A percentile compares a stretch with the other conserved stretches of the same genome.
Evolutionary conservation across 2,329 filamentous ascomycete species (phyloP).

Genomic region (Phaeosphaeria sp.): DNA sequence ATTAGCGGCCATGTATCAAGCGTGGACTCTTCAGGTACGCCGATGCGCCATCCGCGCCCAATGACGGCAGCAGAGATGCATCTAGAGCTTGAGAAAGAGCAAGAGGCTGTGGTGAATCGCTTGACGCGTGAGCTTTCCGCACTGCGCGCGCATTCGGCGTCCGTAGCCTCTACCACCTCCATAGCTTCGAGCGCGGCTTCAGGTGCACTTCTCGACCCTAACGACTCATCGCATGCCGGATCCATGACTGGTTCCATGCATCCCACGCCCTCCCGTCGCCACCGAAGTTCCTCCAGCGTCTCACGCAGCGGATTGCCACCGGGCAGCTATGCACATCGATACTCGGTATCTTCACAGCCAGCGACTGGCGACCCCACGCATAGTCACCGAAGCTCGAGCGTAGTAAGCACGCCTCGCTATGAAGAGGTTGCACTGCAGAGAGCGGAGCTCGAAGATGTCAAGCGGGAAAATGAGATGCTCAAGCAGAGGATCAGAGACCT

Average conservation of each 20-base stretch:
- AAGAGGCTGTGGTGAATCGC: slow-evolving; percentile 94
- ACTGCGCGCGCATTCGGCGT: slow-evolving; percentile 73
- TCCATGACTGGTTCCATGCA: slow-evolving; percentile 56
- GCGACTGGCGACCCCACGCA: slow-evolving; percentile 28
- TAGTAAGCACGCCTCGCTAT: slow-evolving; percentile 48
- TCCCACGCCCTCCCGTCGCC: slow-evolving; percentile 61
- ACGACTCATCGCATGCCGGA: slow-evolving; percentile 53
- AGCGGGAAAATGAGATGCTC: slow-evolving; percentile 57
- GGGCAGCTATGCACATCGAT: slow-evolving; percentile 33
- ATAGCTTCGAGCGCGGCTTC: slow-evolving; percentile 60
- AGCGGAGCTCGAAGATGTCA: slow-evolving; percentile 57
- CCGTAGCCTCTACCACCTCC: slow-evolving; percentile 62
- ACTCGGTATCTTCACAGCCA: slow-evolving; percentile 42
- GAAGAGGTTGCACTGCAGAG: slow-evolving; percentile 54
- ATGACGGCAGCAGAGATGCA: slow-evolving; percentile 90
- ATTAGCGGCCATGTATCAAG: slow-evolving; percentile 29
- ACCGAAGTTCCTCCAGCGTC: slow-evolving; percentile 63
- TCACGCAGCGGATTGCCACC: slow-evolving; percentile 45
- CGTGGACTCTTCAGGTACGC: slow-evolving; percentile 60
- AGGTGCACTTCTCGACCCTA: slow-evolving; percentile 52
- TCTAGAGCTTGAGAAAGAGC: slow-evolving; percentile 89
- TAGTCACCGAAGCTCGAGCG: slow-evolving; percentile 36
- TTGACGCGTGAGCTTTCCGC: slow-evolving; percentile 86
- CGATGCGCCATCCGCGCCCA: slow-evolving; percentile 83
- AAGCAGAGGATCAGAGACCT: slow-evolving; percentile 56